Evolutionary conservation across 768 basidiomycete genomes (phyloP).

Genomic region (Amylocystis lapponica): DNA sequence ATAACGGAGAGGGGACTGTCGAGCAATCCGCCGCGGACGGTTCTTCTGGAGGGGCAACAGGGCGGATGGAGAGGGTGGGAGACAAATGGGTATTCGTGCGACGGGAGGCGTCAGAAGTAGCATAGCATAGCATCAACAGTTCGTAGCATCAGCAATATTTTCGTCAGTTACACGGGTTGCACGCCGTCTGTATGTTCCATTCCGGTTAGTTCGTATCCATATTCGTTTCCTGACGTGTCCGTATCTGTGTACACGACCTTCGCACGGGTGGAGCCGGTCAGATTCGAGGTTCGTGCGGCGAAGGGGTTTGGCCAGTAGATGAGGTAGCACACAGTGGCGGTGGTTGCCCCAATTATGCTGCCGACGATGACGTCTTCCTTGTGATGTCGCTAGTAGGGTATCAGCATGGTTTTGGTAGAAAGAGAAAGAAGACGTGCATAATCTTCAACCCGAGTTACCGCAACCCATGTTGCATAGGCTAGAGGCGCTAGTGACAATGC

Average conservation of each 20-base stretch:
- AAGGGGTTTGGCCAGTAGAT: conserved; percentile 67
- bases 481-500: conserved; percentile 47
- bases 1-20: too few relatives aligned
- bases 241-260: conserved; percentile 35
- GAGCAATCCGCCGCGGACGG: not conserved
- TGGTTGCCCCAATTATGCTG: conserved; percentile 48
- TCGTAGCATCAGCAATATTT: conserved; percentile 2
- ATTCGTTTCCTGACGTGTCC: conserved; percentile 19
- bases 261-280: conserved; percentile 28
- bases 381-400: conserved; percentile 60
- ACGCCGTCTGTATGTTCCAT: conserved; percentile 17
- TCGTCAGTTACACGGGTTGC: conserved; percentile 14
- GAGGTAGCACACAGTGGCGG: conserved; percentile 45
- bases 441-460: conserved; percentile 57
- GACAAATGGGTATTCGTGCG: conserved; percentile 71
- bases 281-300: conserved; percentile 18
- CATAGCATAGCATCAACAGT: conserved; percentile 5
- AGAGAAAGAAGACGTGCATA: conserved; percentile 39
- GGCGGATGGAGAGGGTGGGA: conserved; percentile 60
- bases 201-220: conserved; percentile 42
- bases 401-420: conserved; percentile 2
- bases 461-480: conserved; percentile 54
- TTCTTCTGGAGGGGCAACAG: conserved; percentile 6
- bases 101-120: conserved; percentile 14
- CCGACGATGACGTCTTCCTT: conserved; percentile 67